Evolutionary conservation across 2,329 filamentous ascomycete species (phyloP).

Genomic region (Calonectria pseudoreteaudii): DNA sequence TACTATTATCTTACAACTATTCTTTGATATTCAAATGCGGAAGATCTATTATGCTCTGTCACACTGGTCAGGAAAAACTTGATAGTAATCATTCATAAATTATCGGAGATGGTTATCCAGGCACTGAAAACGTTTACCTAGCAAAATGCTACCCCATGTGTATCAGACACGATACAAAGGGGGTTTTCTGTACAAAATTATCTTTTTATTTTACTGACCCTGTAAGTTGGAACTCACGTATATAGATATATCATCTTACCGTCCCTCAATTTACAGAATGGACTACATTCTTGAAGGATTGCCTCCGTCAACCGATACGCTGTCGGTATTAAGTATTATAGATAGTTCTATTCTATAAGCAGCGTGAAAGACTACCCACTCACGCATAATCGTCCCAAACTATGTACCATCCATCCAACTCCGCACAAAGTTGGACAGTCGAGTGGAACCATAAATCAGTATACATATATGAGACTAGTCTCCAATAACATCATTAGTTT

Average conservation of each 20-base stretch:
- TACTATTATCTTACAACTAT: not conserved
- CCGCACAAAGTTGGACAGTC: too few relatives aligned
- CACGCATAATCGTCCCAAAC: too few relatives aligned
- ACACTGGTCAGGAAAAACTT: fast-evolving
- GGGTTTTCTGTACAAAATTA: not conserved
- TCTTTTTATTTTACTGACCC: not conserved
- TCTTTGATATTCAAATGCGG: too few relatives aligned
- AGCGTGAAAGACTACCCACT: too few relatives aligned
- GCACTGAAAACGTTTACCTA: not conserved
- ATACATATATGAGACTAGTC: too few relatives aligned
- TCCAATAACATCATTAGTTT: too few relatives aligned
- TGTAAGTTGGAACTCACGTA: not conserved
- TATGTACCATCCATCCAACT: too few relatives aligned
- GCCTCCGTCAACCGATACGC: too few relatives aligned
- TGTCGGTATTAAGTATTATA: not conserved
- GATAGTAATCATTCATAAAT: not conserved
- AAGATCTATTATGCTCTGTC: too few relatives aligned
- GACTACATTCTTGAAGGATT: too few relatives aligned
- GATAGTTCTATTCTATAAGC: not conserved
- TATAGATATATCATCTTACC: not conserved
- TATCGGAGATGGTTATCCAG: not conserved
- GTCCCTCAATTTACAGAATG: too few relatives aligned
- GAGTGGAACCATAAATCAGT: too few relatives aligned
- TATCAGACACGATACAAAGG: not conserved
- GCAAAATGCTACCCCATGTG: not conserved